These are phyloP conservation scores for Diutina siamensis DNA, from an alignment of 1,139 yeast genomes.

Conservation along the genomic window DNA sequence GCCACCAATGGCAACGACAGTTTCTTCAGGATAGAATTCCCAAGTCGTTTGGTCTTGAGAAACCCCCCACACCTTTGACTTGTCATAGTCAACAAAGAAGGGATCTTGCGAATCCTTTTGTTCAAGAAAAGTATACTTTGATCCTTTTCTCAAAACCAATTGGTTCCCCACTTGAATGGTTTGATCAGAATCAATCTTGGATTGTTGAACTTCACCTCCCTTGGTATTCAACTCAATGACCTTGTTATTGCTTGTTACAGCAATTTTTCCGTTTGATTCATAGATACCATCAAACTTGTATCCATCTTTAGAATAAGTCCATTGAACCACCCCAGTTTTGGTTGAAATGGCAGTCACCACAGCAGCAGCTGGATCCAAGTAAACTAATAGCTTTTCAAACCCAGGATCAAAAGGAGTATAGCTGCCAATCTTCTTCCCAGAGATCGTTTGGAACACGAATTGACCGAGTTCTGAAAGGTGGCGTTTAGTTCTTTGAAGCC, in stretches of 20 bases:
- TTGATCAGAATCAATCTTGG: neutral
- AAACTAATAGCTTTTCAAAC: slow-evolving; percentile 24
- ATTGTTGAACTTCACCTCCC: slow-evolving; percentile 13
- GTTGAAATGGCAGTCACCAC: slow-evolving; percentile 23
- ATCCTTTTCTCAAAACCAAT: slow-evolving; percentile 6
- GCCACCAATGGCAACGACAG: slow-evolving; percentile 12
- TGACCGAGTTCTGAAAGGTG: slow-evolving; percentile 9
- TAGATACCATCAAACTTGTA: slow-evolving; percentile 11
- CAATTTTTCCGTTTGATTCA: slow-evolving; percentile 14
- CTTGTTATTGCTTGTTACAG: slow-evolving; percentile 14
- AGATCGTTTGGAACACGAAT: neutral
- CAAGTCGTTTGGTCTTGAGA: slow-evolving; percentile 16
- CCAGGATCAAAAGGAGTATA: slow-evolving; percentile 18
- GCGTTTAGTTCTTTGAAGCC: slow-evolving; percentile 20
- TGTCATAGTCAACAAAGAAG: neutral
- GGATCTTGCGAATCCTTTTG: too few species aligned
- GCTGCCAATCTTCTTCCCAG: neutral
- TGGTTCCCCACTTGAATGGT: neutral
- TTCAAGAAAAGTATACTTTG: slow-evolving; percentile 5
- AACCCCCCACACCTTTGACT: neutral
- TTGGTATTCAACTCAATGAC: slow-evolving; percentile 15
- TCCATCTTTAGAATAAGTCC: slow-evolving; percentile 15
- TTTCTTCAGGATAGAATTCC: slow-evolving; percentile 15
- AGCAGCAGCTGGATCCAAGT: slow-evolving; percentile 14
- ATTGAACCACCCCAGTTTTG: slow-evolving; percentile 17